Evolutionary conservation across 257 asterid genomes (phyloP).

Genomic region (Cinchona pubescens): DNA sequence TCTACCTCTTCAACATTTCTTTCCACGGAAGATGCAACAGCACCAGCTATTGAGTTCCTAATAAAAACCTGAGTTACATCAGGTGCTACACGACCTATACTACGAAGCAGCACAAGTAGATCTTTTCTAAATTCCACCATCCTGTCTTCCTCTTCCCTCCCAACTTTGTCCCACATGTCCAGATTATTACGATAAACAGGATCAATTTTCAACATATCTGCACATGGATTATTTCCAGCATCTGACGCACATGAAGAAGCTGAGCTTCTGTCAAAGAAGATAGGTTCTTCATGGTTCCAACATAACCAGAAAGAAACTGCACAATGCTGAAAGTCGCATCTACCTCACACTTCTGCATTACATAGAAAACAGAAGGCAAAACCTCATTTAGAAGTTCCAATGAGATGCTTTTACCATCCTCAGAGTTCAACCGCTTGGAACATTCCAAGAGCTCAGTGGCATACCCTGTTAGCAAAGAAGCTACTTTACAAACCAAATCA

Average conservation of each 20-base stretch:
- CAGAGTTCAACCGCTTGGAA: conserved; percentile 56
- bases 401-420: conserved; percentile 57
- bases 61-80: conserved; percentile 74
- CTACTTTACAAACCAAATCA: conserved; percentile 60
- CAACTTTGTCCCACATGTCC: conserved; percentile 72
- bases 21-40: conserved; percentile 62
- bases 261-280: conserved; percentile 65
- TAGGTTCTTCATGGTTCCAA: conserved; percentile 74
- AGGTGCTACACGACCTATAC: conserved; percentile 84
- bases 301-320: conserved; percentile 85
- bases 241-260: conserved; percentile 66
- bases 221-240: conserved; percentile 69
- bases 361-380: conserved; percentile 78
- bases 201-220: conserved; percentile 66
- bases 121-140: conserved; percentile 92
- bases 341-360: conserved; percentile 62
- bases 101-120: conserved; percentile 66
- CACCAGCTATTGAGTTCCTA: conserved; percentile 59
- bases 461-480: conserved; percentile 79
- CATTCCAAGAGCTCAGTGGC: conserved; percentile 83
- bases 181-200: conserved; percentile 65
- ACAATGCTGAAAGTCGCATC: conserved; percentile 68
- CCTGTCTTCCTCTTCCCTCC: conserved; percentile 86
- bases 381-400: conserved; percentile 77
- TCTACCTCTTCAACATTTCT: conserved; percentile 87